These are phyloP conservation scores for Austroboletus rostrupii DNA, from an alignment of 1,284 basidiomycete genomes.

Conservation along the genomic window DNA sequence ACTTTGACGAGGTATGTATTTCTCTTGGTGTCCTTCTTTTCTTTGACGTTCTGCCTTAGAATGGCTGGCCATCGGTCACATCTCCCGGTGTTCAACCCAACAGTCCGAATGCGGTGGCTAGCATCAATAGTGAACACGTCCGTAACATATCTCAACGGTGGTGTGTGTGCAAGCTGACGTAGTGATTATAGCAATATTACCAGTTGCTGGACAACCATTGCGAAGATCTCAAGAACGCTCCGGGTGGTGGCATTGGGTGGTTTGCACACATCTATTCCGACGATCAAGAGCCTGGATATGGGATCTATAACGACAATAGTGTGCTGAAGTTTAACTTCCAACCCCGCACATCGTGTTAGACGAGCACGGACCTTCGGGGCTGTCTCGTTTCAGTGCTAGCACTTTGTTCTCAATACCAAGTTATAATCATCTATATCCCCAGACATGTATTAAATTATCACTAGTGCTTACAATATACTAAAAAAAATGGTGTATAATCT, in stretches of 20 bases:
- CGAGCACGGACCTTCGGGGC: too few species aligned
- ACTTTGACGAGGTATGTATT: constrained; percentile 56
- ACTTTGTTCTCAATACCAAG: too few species aligned
- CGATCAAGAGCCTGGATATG: constrained; percentile 61
- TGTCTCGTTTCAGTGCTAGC: too few species aligned
- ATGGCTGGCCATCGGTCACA: constrained; percentile 68
- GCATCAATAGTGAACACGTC: constrained; percentile 56
- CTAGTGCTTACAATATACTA: constrained; percentile 8
- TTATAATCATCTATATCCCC: too few species aligned
- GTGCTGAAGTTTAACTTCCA: constrained; percentile 53
- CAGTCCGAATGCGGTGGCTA: constrained; percentile 45
- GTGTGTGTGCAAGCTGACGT: constrained; percentile 16
- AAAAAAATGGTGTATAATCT: not conserved
- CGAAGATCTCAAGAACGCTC: constrained; percentile 51
- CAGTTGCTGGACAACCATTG: constrained; percentile 65
- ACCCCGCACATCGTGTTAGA: constrained; percentile 44
- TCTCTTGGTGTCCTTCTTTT: not conserved
- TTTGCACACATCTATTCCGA: constrained; percentile 77
- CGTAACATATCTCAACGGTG: not conserved
- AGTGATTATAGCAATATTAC: constrained; percentile 40
- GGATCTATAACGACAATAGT: constrained; percentile 49
- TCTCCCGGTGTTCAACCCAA: constrained; percentile 60
- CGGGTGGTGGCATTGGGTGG: constrained; percentile 65
- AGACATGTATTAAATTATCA: constrained; percentile 17
- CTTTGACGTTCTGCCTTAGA: constrained; percentile 36